Evolutionary conservation across 495 filamentous ascomycete genomes (phyloP), one percentile per base, ranked within the genome.

Genomic region (Achaetomiella virescens): DNA sequence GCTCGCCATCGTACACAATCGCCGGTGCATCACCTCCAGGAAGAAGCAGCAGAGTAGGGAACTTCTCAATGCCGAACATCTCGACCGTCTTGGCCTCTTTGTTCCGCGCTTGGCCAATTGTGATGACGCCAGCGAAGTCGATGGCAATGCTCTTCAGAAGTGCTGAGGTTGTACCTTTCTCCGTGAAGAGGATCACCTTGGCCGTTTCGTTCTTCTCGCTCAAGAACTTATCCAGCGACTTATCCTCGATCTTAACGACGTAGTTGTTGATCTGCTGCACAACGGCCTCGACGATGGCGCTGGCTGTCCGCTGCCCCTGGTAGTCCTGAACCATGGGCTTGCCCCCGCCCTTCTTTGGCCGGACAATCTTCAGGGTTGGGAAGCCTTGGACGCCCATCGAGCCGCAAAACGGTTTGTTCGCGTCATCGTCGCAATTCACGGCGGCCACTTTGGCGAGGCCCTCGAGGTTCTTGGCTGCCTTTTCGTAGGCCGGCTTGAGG

Each of bases 401-500:
- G 37, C 88, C 83, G 70, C 93, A 99, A 62, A 97, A 81, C 3
- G 78, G 76, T 71, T 97, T 97, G 77, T 99, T 99, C 49, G 77
- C 76, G 38, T 97, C 95, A 24, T 95, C 91, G 61, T 97, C 93
- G 72, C 93, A 99, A 70, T 99, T 89, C 60, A 99, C 78, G 31
- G 93, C 93, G 12, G 88, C 95, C 27, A 97, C 92, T 63, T 96
- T 93, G 52, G 90, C 93, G 27, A 99, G 75, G 8, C 93, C 95
- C 17, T 87, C 82, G 44, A 99, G 84, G 59, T 82, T 87, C 66
- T 87, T 88, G 37, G 93, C 95, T 3, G 85, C 91, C 70, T 96
- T 95, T 64, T 97, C 93, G 72, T 90, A 99, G 50, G 90, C 88
- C 0, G 93, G 93, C 71, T 96, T 90, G 59, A 99, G 84, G 71